Evolutionary conservation across 768 basidiomycete species (phyloP).

Genomic region (Leccinum pellstonianum): DNA sequence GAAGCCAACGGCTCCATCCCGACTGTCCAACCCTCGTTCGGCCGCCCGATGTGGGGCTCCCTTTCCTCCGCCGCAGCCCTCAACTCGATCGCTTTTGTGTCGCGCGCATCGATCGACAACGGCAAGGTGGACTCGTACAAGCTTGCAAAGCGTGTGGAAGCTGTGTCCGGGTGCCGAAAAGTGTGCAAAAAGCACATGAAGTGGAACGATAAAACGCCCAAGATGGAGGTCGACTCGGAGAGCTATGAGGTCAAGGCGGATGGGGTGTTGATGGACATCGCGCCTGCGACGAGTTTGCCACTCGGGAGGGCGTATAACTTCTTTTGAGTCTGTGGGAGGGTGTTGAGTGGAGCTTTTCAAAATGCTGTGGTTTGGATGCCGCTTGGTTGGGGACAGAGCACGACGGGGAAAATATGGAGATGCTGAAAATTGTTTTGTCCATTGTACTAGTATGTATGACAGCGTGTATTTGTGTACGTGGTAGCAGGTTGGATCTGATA

Average conservation of each 20-base stretch:
- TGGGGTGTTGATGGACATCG: conserved; percentile 72
- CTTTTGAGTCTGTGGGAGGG: conserved; percentile 49
- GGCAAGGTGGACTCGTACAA: conserved; percentile 65
- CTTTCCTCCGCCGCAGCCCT: conserved; percentile 74
- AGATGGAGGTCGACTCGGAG: conserved; percentile 90
- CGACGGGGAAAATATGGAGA: neutral
- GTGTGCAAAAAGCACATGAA: conserved; percentile 92
- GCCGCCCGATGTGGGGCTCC: conserved; percentile 93
- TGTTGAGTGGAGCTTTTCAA: too few species aligned
- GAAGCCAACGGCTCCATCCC: conserved; percentile 97
- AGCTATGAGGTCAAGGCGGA: conserved; percentile 83
- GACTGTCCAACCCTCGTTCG: conserved; percentile 85
- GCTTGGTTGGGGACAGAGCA: neutral
- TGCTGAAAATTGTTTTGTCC: neutral
- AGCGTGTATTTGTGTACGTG: neutral
- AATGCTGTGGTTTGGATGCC: neutral
- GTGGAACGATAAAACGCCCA: conserved; percentile 80
- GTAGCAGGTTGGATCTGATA: conserved; percentile 1
- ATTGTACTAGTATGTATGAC: conserved; percentile 7
- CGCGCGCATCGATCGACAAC: conserved; percentile 59
- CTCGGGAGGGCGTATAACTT: conserved; percentile 76
- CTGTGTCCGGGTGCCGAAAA: conserved; percentile 72
- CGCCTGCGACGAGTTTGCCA: conserved; percentile 67
- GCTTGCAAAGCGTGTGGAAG: conserved; percentile 67
- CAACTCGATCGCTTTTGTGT: conserved; percentile 87